Percentiles rank a stretch among this genome's conserved stretches.
Conservation (phyloP, 148 eudicot species). For the Suaeda aralocaspica region DNA sequence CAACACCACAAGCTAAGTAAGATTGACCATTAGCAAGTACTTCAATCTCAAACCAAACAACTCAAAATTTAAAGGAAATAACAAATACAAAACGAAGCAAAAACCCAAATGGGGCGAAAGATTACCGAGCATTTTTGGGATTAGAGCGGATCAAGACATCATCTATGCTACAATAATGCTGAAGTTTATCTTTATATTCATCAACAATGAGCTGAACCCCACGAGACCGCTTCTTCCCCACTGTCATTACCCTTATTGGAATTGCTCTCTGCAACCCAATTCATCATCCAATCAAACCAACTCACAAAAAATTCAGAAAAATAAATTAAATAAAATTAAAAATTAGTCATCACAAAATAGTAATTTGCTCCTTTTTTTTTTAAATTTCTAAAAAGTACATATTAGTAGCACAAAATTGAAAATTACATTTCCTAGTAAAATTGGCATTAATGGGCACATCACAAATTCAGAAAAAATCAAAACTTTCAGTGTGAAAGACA, state of each 20-base stretch:
- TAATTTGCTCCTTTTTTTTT: too few species aligned
- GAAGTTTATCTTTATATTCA: conserved; percentile 62
- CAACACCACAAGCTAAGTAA: not conserved
- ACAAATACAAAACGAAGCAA: not conserved
- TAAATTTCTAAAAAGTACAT: too few species aligned
- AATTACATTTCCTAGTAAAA: not conserved
- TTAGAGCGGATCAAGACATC: conserved; percentile 64
- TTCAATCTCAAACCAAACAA: not conserved
- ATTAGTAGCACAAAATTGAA: not conserved
- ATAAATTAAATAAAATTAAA: not conserved
- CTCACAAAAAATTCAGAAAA: too few species aligned
- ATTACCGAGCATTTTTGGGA: conserved; percentile 72
- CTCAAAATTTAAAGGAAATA: not conserved
- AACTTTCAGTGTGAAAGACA: not conserved
- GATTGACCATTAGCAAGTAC: not conserved
- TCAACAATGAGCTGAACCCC: conserved; percentile 71
- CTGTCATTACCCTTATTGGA: conserved; percentile 60
- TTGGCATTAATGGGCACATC: not conserved
- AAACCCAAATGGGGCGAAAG: not conserved
- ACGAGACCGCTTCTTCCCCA: conserved; percentile 62
- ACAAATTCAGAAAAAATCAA: not conserved
- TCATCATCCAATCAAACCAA: conserved; percentile 4
- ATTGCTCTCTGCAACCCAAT: conserved; percentile 42
- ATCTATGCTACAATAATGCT: conserved; percentile 49
- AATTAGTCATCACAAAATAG: not conserved